Evolutionary conservation across 2,329 filamentous ascomycete genomes (phyloP), one percentile per base, ranked within the genome.

Genomic region (Bipolaris cookei): DNA sequence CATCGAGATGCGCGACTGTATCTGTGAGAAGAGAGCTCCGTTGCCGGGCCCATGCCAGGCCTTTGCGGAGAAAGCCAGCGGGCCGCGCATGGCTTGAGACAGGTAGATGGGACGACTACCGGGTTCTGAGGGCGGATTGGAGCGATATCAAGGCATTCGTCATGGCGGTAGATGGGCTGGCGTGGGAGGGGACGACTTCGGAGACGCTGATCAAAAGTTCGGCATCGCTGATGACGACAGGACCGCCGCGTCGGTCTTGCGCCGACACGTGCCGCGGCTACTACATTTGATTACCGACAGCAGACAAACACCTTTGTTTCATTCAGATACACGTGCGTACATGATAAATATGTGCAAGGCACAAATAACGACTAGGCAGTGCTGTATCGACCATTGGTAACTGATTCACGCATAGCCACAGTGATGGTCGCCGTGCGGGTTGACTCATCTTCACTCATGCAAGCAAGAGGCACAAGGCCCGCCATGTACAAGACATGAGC

Each of bases 1-100:
- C 4, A 59, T 35, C 52, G 59, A 61, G 44, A 64, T 61, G 51
- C 64, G 71, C 47, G 62, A 61, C 50, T 67, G 69, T 72, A 75
- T 71, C 14, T 68, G 71, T 18, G 70, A 68, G 55, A 72, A 69
- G 30, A 72, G 68, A 63, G 69, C 67, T 66, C 72, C 72, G 63
- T 69, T 74, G 7, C 71, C 72, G 37, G 68, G 62, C 50, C 70
- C 68, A 43, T 71, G 64, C 71, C 72, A 75, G 66, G 71, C 72
- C 65, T 71, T 74, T 54, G 65, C 66, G 42, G 68, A 65, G 59
- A 70, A 62, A 41, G 63, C 61, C 47, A 69, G 62, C 57, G 69
- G 64, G 61, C 68, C 66, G 68, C 74, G 74, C 75, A 77, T 77
- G 55, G 69, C 71, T 65, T 46, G 50, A 51, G 45, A 53, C 8